Evolutionary conservation across 176 grass and related monocot species (phyloP).

Genomic region (Hyparrhenia diplandra): DNA sequence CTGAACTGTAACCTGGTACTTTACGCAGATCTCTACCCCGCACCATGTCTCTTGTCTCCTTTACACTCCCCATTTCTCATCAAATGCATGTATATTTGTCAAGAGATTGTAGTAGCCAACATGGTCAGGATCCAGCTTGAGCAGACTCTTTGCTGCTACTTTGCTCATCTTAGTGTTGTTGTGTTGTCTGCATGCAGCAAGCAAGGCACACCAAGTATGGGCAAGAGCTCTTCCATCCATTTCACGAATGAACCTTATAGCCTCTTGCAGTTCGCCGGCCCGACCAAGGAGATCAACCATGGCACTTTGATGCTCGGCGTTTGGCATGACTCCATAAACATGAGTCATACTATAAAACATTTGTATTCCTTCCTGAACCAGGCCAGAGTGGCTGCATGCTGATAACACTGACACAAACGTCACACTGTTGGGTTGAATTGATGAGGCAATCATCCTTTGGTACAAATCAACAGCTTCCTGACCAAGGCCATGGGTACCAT

Average conservation of each 20-base stretch:
- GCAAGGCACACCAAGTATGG: conserved; percentile 66
- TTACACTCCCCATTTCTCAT: conserved; percentile 48
- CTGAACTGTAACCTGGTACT: conserved; percentile 45
- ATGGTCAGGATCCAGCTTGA: conserved; percentile 42
- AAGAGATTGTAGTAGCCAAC: conserved; percentile 63
- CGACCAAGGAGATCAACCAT: conserved; percentile 71
- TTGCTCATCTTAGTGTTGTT: conserved; percentile 34
- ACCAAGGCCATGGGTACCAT: conserved; percentile 69
- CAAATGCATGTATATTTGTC: conserved; percentile 61
- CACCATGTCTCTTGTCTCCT: conserved; percentile 25
- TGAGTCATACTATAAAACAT: conserved; percentile 59
- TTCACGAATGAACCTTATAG: conserved; percentile 27
- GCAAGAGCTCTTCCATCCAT: conserved; percentile 30
- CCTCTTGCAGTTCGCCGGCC: conserved; percentile 47
- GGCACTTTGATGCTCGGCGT: conserved; percentile 37
- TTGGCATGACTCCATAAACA: conserved; percentile 42
- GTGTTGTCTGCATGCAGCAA: conserved; percentile 57
- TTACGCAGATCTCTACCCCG: conserved; percentile 38
- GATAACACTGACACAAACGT: conserved; percentile 57
- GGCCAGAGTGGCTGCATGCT: conserved; percentile 68
- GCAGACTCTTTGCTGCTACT: conserved; percentile 32
- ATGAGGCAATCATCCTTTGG: conserved; percentile 47
- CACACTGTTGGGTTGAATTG: conserved; percentile 41
- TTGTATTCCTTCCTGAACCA: conserved; percentile 45
- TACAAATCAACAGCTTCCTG: conserved; percentile 46